Percentiles rank a stretch among this genome's conserved stretches.
phyloP scores from a whole-genome alignment of 129 eudicot species.

The Rutidosis leptorrhynchoides region DNA sequence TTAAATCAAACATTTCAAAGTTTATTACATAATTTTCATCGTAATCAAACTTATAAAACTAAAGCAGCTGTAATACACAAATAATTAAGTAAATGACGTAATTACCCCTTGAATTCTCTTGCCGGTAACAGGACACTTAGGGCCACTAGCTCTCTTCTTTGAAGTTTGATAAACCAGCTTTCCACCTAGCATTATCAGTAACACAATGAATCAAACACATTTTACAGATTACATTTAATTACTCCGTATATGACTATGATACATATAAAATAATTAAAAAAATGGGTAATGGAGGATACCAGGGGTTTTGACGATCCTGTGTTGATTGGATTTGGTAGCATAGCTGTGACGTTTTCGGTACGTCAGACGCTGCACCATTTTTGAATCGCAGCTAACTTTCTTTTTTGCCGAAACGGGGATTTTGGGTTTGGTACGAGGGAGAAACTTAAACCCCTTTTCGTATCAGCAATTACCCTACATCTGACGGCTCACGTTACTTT shows the following conservation, averaged over 20 bases:
- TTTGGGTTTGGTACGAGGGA: not conserved
- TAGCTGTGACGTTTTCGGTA: conserved; percentile 57
- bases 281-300: conserved; percentile 15
- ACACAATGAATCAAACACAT: not conserved
- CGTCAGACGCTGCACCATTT: conserved; percentile 59
- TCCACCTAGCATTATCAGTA: conserved; percentile 33
- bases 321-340: conserved; percentile 62
- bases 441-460: conserved; percentile 27
- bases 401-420: conserved; percentile 9
- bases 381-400: conserved; percentile 1
- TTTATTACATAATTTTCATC: not conserved
- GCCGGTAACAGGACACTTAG: conserved; percentile 63
- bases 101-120: conserved; percentile 69
- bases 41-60: not conserved
- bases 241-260: not conserved
- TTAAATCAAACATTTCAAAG: not conserved
- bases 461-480: conserved; percentile 27
- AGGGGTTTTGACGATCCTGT: conserved; percentile 56
- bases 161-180: conserved; percentile 50
- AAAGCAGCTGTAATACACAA: not conserved
- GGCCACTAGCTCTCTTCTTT: conserved; percentile 63
- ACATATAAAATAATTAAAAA: not conserved
- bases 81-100: not conserved
- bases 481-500: conserved; percentile 26
- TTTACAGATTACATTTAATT: not conserved